Base-by-base conservation (phyloP, 352 stramenopile genomes). In the Phytophthora citricola region DNA sequence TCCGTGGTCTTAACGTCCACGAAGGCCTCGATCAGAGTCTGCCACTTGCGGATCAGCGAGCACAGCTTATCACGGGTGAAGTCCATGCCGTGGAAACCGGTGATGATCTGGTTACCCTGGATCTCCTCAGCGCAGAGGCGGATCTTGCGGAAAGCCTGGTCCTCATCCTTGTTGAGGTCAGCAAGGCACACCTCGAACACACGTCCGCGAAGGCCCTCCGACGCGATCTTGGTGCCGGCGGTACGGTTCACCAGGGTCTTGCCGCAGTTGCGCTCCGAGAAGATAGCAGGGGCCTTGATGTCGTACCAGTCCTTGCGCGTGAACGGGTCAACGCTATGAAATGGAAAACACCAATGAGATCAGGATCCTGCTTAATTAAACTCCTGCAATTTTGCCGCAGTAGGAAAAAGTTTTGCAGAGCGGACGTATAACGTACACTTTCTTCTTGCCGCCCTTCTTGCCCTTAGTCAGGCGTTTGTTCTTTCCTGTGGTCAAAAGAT, bases 11-110 rank as follows among this genome's bases (percentile, higher is more conserved):
- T 97, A 48, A 98, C 97, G 75, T 99, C 98, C 48, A 99, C 97
- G 72, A 98, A 98, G 24, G 91, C 97, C 81, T 99, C 98, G 69
- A 99, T 99, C 50, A 99, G 93, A 51, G 96, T 98, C 86, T 99
- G 89, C 96, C 98, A 99, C 94, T 99, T 99, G 87, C 98, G 98
- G 86, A 99, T 99, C 56, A 99, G 90, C 77, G 94, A 99, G 92
- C 97, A 99, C 62, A 99, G 92, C 90, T 99, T 99, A 84, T 99
- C 98, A 71, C 98, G 97, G 55, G 93, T 97, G 59, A 97, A 92
- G 75, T 95, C 87, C 89, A 98, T 97, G 78, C 93, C 92, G 81
- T 98, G 90, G 85, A 96, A 96, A 53, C 87, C 85, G 47, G 89
- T 97, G 41, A 97, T 67, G 60, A 94, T 71, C 75, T 93, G 78